Base-by-base conservation (phyloP, 1,284 basidiomycete genomes). In the Ceraceosorus bombacis region DNA sequence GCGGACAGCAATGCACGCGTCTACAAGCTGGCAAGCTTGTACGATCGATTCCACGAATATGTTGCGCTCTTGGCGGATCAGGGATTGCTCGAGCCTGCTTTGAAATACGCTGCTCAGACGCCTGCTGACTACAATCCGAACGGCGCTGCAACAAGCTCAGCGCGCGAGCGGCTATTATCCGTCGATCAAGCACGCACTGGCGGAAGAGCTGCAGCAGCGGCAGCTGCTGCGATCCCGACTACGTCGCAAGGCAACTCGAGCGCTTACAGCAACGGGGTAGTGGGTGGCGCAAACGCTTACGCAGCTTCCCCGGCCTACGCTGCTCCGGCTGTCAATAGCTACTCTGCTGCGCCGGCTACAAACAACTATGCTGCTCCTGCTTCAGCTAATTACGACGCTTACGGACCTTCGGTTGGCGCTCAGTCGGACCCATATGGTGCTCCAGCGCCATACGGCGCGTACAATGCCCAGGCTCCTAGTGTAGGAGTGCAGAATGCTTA, bases 41-140 rank as follows among this genome's bases (percentile, higher is more conserved):
- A 98, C 78, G 92, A 96, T 76, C 85, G 88, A 40, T 96, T 95
- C 81, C 86, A 89, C 74, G 94, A 97, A 80, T 98, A 98, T 73
- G 91, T 94, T 9, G 89, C 95, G 70, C 80, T 96, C 61, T 82
- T 98, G 40, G 88, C 90, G 7, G 84, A 88, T 0, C 94, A 98
- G 75, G 93, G 93, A 51, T 82, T 95, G 39, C 81, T 94, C 55
- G 84, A 86, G 65, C 85, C 92, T 59, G 94, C 92, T 0, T 83
- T 88, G 46, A 82, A 82, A 58, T 95, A 90, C 79, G 80, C 95
- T 71, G 84, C 85, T 72, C 81, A 90, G 69, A 90, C 87, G 0
- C 94, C 95, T 1, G 72, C 80, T 12, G 86, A 86, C 61, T 97
- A 95, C 78, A 83, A 84, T 6, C 68, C 69, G 7, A 13, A 27